A percentile compares a stretch with the other conserved stretches of the same genome.
phyloP scores from a whole-genome alignment of 306 rosid genomes.

The Parietaria judaica region DNA sequence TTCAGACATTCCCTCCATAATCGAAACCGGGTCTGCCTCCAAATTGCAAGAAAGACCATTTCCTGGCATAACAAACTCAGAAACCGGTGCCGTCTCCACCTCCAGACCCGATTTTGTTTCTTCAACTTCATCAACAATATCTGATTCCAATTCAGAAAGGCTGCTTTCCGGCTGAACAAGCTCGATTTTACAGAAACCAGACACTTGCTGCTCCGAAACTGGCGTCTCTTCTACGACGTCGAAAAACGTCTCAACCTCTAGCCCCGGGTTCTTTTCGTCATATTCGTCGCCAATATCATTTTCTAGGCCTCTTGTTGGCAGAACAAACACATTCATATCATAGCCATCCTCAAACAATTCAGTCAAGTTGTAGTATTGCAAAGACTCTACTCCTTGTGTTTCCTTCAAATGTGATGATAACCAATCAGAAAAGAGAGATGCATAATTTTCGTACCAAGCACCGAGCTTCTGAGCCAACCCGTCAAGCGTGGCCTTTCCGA shows the following conservation, averaged over 20 bases:
- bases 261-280: conserved; percentile 18
- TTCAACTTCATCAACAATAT: conserved; percentile 9
- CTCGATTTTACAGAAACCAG: background rate
- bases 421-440: conserved; percentile 29
- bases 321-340: conserved; percentile 11
- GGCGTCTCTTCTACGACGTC: background rate
- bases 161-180: background rate
- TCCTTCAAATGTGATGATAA: conserved; percentile 29
- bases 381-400: conserved; percentile 18
- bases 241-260: background rate
- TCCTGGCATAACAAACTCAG: conserved; percentile 11
- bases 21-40: background rate
- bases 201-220: no score
- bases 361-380: conserved; percentile 48
- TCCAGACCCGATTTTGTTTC: conserved; percentile 14
- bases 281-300: background rate
- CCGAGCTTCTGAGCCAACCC: conserved; percentile 23
- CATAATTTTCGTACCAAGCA: conserved; percentile 25
- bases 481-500: conserved; percentile 36
- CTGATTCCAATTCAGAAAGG: background rate
- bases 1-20: background rate
- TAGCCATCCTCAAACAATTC: conserved; percentile 23
- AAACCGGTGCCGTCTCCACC: conserved; percentile 6
- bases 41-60: background rate
- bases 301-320: background rate